phyloP scores from a whole-genome alignment of 805 yeast species.

The Wickerhamomyces subpelliculosus region DNA sequence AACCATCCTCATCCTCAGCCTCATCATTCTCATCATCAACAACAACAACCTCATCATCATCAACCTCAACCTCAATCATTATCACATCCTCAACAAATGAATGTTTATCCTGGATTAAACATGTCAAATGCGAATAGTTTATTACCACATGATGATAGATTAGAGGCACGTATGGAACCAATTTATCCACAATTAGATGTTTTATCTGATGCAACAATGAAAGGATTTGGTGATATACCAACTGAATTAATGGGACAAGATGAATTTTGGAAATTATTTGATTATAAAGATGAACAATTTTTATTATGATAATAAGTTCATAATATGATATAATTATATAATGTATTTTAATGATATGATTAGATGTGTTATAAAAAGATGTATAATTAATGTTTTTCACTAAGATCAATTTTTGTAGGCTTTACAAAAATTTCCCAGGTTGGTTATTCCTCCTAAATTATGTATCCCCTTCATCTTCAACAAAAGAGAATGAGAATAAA shows the following conservation, averaged over 20 bases:
- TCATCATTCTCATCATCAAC: too few species aligned
- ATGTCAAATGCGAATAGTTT: not conserved
- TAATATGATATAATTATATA: too few species aligned
- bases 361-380: too few species aligned
- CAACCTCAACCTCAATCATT: not conserved
- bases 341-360: too few species aligned
- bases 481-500: too few species aligned
- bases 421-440: too few species aligned
- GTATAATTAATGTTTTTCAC: too few species aligned
- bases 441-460: too few species aligned
- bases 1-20: too few species aligned
- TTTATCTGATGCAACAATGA: not conserved
- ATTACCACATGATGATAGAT: not conserved
- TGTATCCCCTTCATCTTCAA: too few species aligned
- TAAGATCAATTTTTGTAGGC: too few species aligned
- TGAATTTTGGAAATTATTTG: not conserved
- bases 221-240: not conserved
- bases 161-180: not conserved
- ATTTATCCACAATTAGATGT: not conserved
- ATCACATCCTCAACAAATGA: not conserved
- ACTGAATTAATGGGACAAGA: not conserved
- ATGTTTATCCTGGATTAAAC: not conserved
- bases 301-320: not conserved
- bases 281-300: not conserved
- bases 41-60: not conserved